Base-by-base conservation (phyloP, 78 protist genomes). In the Salpingoeca rosetta region DNA sequence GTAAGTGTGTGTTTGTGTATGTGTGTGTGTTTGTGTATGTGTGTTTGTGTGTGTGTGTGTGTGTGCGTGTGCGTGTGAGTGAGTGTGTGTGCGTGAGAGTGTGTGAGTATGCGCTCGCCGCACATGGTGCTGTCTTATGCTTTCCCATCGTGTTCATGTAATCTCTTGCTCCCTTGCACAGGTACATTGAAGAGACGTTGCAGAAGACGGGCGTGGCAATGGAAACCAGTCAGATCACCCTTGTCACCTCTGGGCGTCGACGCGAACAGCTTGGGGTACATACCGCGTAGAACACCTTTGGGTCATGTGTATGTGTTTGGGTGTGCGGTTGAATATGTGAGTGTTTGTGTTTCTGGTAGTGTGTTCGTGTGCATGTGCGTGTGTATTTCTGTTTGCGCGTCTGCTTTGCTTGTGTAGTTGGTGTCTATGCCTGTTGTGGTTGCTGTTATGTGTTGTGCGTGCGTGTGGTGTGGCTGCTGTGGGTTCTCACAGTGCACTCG, bases 191-290 rank as follows among this genome's bases (percentile, higher is more conserved):
- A 43, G 86, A 90, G 77, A 17, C 65, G 40, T 44, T 90, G 44
- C 92, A 86, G 78, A 77, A 45, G 74, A 83, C 85, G 7, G 85
- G 89, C 37, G 92, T 86, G 27, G 92, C 89, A 37, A 86, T 90
- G 40, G 92, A 90, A 73, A 90, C 92, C 35, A 76, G 81, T 7
- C 84, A 82, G 31, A 24, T 90, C 56, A 86, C 85, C n/a, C 3
- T 90, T 1, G 75, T 90, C 42, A 78, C 85, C 0, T 10, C 38
- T 56, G 91, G 91, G 36, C 3, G 44, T 40, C 3, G 37, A 45
- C 74, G 83, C 36, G 84, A 79, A 0, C 42, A 76, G 36, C 84
- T 88, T 57, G 65, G 65, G 31, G 65, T 51, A 51, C 65, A 17
- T 40, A 7, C 81, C n/a, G n/a, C n/a, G n/a, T n/a, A n/a, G n/a